Conservation (phyloP, 306 rosid species). For the Morella rubra region DNA sequence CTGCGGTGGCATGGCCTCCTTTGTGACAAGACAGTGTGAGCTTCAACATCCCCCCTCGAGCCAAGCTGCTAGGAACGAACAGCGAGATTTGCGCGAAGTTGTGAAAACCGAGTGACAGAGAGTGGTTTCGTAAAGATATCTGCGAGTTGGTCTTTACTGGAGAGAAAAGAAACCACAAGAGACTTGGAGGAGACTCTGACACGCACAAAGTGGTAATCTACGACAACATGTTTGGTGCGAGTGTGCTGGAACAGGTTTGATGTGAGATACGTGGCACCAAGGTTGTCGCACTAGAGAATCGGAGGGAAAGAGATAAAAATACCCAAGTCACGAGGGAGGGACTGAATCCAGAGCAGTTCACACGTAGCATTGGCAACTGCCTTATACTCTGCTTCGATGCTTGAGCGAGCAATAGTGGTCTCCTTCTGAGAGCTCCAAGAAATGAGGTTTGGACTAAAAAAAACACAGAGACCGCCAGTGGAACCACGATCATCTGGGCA, state of each 20-base stretch:
- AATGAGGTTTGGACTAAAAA: background rate
- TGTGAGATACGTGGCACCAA: background rate
- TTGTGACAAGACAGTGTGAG: no score
- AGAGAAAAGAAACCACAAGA: background rate
- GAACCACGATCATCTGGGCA: background rate
- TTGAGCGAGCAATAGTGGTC: background rate
- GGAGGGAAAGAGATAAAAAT: background rate
- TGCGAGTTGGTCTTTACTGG: no score
- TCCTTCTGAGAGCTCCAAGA: background rate
- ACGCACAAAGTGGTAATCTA: constrained; percentile 4
- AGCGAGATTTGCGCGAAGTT: no score
- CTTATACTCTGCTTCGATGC: background rate
- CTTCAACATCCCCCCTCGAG: no score
- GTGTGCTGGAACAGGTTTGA: background rate
- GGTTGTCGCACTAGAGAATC: background rate
- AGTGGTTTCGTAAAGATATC: no score
- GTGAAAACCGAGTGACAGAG: no score
- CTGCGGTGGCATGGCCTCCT: no score
- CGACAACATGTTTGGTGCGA: background rate
- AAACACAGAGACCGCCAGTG: background rate
- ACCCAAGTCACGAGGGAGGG: background rate
- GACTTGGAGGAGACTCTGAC: background rate
- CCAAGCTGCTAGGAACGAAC: no score
- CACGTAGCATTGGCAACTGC: background rate
- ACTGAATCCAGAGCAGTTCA: background rate